phyloP scores from a whole-genome alignment of 2,329 filamentous ascomycete genomes.

The Aspergillus niger region DNA sequence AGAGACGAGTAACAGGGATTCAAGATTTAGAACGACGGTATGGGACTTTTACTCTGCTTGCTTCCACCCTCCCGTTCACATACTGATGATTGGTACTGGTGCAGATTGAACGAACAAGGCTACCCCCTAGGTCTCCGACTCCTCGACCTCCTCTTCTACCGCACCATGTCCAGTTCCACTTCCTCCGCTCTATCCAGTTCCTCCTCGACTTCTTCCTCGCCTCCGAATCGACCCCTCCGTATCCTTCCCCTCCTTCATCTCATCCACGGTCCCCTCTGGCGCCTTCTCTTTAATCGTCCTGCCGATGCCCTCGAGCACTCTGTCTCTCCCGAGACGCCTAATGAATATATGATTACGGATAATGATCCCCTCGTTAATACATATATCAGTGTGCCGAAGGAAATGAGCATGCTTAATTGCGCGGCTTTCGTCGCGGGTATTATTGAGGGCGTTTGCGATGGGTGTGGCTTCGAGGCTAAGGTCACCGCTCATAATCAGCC shows the following conservation, averaged over 20 bases:
- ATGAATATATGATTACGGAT: slow-evolving; percentile 99
- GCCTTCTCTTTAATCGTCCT: slow-evolving; percentile 84
- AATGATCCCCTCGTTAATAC: slow-evolving; percentile 96
- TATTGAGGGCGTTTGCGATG: slow-evolving; percentile 93
- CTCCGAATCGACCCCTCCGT: slow-evolving; percentile 76
- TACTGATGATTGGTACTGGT: background rate
- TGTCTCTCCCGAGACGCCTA: slow-evolving; percentile 75
- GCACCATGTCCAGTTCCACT: slow-evolving; percentile 75
- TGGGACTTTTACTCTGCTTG: slow-evolving; percentile 18
- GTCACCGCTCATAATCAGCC: slow-evolving; percentile 82
- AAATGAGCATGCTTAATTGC: slow-evolving; percentile 96
- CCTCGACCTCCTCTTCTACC: slow-evolving; percentile 90
- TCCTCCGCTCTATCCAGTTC: slow-evolving; percentile 82
- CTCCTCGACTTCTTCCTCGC: slow-evolving; percentile 69
- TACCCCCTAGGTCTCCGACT: slow-evolving; percentile 92
- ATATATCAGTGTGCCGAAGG: slow-evolving; percentile 88
- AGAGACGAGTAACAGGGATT: slow-evolving; percentile 85
- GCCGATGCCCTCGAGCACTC: slow-evolving; percentile 93
- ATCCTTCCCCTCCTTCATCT: slow-evolving; percentile 92
- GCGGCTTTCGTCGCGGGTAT: slow-evolving; percentile 94
- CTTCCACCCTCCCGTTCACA: background rate
- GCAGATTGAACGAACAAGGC: slow-evolving; percentile 83
- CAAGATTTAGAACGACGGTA: slow-evolving; percentile 91
- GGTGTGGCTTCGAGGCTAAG: slow-evolving; percentile 81
- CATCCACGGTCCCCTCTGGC: slow-evolving; percentile 90